These are phyloP conservation scores for Rhypophila decipiens DNA, from an alignment of 495 filamentous ascomycete genomes.

Conservation along the genomic window DNA sequence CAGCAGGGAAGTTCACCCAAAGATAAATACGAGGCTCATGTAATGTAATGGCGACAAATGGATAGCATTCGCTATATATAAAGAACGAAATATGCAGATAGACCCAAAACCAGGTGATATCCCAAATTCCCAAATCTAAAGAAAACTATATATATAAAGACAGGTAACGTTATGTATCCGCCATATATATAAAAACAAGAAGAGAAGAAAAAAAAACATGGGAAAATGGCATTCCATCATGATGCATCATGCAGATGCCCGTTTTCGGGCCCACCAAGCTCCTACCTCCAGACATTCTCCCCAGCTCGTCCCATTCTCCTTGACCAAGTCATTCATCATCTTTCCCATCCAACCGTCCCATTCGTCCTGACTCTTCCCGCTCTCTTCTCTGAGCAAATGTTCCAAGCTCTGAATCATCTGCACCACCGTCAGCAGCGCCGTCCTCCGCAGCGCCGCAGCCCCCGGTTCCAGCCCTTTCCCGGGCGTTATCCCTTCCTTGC, in stretches of 20 bases:
- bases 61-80: too few relatives aligned
- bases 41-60: too few relatives aligned
- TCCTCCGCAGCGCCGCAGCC: conserved; percentile 68
- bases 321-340: conserved; percentile 78
- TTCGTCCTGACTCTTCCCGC: conserved; percentile 80
- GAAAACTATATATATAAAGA: background rate
- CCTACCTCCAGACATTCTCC: conserved; percentile 91
- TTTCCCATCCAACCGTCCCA: conserved; percentile 88
- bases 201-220: background rate
- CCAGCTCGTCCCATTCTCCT: conserved; percentile 67
- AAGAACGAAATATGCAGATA: too few relatives aligned
- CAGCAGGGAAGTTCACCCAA: too few relatives aligned
- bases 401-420: conserved; percentile 86
- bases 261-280: conserved; percentile 88
- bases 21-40: too few relatives aligned
- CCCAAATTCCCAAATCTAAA: background rate
- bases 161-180: background rate
- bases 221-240: background rate
- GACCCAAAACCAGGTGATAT: background rate
- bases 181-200: background rate
- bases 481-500: conserved; percentile 6
- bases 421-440: conserved; percentile 73
- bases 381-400: conserved; percentile 72
- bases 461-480: conserved; percentile 55
- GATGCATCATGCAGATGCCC: conserved; percentile 14